Evolutionary conservation across 2,329 filamentous ascomycete genomes (phyloP), one percentile per base, ranked within the genome.

Genomic region (Beauveria sp.): DNA sequence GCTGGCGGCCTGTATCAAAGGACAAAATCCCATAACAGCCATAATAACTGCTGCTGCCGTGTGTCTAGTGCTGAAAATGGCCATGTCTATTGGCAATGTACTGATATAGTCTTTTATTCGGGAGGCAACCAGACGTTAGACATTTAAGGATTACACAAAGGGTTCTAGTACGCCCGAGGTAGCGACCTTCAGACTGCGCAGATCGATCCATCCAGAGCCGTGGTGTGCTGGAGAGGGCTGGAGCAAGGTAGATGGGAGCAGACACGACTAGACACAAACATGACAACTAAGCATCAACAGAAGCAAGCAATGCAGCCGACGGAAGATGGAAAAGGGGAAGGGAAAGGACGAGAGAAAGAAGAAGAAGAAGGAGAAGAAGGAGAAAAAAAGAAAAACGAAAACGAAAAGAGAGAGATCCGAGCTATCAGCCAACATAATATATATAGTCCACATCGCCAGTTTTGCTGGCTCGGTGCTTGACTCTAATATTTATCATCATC

Each of bases 401-500:
- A 20, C 4, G 3, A 53, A 24, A 24, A 7, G 22, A 28, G 46
- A 12, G 38, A 55, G 20, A 59, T 43, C 31, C 61, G 60, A 62
- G 54, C 31, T 55, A 54, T 63, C 62, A 63, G 62, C 57, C 56
- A 31, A 63, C 51, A 60, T 59, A 56, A 60, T 48, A 60, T 56
- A 60, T 59, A 12, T 63, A 40, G 62, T 63, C 62, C 62, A 63
- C 62, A 63, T 49, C 34, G 46, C 56, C 62, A 55, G 61, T 46
- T 51, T 54, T 54, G 6, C 51, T 38, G 62, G 46, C 65, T 67
- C 64, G 63, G 66, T 65, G 66, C 66, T 67, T 67, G 66, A 67
- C 66, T 67, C 66, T 67, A 67, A 60, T 64, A 61, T 63, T 66
- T 46, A 48, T 65, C 63, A 64, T 67, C 66, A 67, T 67, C 66